Conservation (phyloP, 495 filamentous ascomycete species). For the Aspergillus diversus region DNA sequence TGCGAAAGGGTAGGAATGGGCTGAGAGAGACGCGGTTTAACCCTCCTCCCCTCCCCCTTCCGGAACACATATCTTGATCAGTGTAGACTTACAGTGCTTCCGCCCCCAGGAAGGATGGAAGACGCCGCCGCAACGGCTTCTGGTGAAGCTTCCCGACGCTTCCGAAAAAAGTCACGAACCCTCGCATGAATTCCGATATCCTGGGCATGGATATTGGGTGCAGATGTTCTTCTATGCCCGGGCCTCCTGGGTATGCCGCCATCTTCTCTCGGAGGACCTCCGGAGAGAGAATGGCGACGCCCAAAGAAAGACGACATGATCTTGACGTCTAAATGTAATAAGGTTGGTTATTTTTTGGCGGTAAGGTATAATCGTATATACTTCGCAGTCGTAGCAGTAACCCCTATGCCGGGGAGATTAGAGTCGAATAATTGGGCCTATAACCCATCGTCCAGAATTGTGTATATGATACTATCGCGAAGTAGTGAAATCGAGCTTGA, state of each 20-base stretch:
- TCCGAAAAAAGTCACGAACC: conserved; percentile 38
- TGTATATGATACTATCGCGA: too few relatives aligned
- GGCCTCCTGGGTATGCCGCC: conserved; percentile 7
- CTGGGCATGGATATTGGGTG: conserved; percentile 11
- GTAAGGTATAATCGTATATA: neutral
- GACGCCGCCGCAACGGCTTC: neutral
- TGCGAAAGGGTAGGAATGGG: too few relatives aligned
- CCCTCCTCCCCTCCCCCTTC: neutral
- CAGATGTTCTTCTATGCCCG: conserved; percentile 17
- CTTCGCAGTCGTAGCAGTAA: too few relatives aligned
- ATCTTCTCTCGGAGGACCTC: conserved; percentile 2
- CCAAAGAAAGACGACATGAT: conserved; percentile 27
- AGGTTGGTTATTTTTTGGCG: neutral
- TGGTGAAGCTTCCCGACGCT: conserved; percentile 22
- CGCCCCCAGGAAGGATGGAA: neutral
- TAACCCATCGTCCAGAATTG: neutral
- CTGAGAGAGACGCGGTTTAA: too few relatives aligned
- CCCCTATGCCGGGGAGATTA: too few relatives aligned
- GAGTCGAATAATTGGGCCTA: neutral
- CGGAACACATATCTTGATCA: neutral
- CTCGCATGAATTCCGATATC: conserved; percentile 11
- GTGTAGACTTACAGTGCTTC: neutral
- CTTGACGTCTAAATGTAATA: neutral
- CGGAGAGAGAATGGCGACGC: conserved; percentile 26
- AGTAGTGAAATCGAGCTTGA: too few relatives aligned